phyloP scores from a whole-genome alignment of 176 grass and related monocot genomes.

The Carex scoparia region DNA sequence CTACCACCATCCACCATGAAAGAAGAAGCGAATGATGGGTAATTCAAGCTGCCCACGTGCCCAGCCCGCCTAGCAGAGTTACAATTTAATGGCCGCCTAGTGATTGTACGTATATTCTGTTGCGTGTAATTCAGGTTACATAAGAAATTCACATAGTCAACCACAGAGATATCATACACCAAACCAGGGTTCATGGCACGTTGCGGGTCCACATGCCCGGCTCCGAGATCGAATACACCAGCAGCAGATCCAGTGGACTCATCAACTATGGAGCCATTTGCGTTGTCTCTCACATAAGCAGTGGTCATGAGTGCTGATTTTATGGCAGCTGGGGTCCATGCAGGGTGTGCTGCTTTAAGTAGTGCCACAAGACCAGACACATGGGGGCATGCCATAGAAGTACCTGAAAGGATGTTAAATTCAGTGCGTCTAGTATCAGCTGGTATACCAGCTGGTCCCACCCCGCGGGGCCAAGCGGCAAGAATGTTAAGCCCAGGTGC shows the following conservation, averaged over 20 bases:
- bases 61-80: slow-evolving; percentile 45
- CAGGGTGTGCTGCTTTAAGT: slow-evolving; percentile 90
- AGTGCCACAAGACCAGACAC: slow-evolving; percentile 77
- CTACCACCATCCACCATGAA: slow-evolving; percentile 35
- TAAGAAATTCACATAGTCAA: slow-evolving; percentile 68
- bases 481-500: slow-evolving; percentile 91
- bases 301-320: slow-evolving; percentile 97
- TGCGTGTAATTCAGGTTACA: slow-evolving; percentile 85
- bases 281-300: slow-evolving; percentile 61
- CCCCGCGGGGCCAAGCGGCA: slow-evolving; percentile 69
- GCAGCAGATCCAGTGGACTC: slow-evolving; percentile 60
- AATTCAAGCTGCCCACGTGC: slow-evolving; percentile 79
- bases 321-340: slow-evolving; percentile 76
- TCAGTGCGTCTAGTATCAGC: slow-evolving; percentile 56
- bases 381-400: slow-evolving; percentile 96
- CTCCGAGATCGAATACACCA: slow-evolving; percentile 62
- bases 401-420: slow-evolving; percentile 95
- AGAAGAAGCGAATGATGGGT: slow-evolving; percentile 55
- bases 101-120: slow-evolving; percentile 78
- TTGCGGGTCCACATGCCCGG: slow-evolving; percentile 86
- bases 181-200: slow-evolving; percentile 90
- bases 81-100: slow-evolving; percentile 58
- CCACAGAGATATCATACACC: slow-evolving; percentile 52
- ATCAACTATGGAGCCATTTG: slow-evolving; percentile 59
- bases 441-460: slow-evolving; percentile 71